These are phyloP conservation scores for Peronospora farinosa DNA, from an alignment of 352 stramenopile species.

Conservation along the genomic window DNA sequence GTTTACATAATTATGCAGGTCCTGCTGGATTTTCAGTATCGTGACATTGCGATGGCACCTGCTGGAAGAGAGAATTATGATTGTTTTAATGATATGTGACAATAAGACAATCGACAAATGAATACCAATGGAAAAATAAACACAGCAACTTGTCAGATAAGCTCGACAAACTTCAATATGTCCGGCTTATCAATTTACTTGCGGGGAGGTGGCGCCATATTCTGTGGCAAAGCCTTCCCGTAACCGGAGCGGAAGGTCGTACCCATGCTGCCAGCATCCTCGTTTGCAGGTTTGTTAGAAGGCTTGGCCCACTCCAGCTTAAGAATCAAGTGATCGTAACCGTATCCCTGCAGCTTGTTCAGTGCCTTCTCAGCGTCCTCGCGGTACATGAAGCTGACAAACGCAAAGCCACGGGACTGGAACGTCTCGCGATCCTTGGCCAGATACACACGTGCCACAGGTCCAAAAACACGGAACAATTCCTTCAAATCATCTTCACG, in stretches of 20 bases:
- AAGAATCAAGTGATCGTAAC: constrained; percentile 99
- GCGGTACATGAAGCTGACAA: constrained; percentile 96
- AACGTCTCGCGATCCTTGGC: constrained; percentile 98
- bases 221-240: constrained; percentile 84
- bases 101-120: background rate
- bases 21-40: background rate
- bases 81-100: no score
- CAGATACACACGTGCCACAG: constrained; percentile 95
- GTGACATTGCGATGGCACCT: constrained; percentile 1
- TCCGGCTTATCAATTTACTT: constrained; percentile 44
- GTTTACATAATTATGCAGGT: background rate
- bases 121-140: constrained; percentile 8
- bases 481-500: constrained; percentile 97
- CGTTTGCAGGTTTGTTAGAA: constrained; percentile 77
- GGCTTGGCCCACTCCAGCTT: constrained; percentile 99
- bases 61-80: no score
- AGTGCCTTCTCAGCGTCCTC: constrained; percentile 95
- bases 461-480: constrained; percentile 95
- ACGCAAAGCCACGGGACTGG: constrained; percentile 95
- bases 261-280: constrained; percentile 70
- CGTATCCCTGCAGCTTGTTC: constrained; percentile 95
- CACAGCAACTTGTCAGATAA: constrained; percentile 16
- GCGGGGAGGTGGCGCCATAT: constrained; percentile 65
- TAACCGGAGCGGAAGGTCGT: constrained; percentile 87
- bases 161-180: constrained; percentile 6